Conservation (phyloP, 768 basidiomycete species). For the Panaeolus cyanescens region DNA sequence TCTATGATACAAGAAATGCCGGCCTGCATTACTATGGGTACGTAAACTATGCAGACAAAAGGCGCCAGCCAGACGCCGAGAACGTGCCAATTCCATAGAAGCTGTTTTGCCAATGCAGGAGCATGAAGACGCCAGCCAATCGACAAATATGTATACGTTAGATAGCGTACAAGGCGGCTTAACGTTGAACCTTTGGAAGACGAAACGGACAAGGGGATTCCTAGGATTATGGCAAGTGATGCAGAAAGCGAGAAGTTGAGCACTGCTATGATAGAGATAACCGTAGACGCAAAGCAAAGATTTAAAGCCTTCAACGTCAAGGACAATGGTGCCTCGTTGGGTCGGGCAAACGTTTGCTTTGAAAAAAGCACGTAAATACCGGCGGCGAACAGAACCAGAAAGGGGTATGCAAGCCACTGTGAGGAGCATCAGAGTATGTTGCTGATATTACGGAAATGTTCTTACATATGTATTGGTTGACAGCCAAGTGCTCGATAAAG, state of each 20-base stretch:
- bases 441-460: neutral
- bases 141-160: slow-evolving; percentile 47
- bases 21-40: slow-evolving; percentile 73
- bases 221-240: slow-evolving; percentile 62
- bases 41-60: slow-evolving; percentile 78
- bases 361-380: slow-evolving; percentile 34
- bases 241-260: slow-evolving; percentile 93
- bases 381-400: slow-evolving; percentile 3
- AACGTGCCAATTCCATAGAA: slow-evolving; percentile 78
- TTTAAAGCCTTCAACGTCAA: slow-evolving; percentile 70
- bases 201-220: slow-evolving; percentile 60
- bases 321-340: slow-evolving; percentile 39
- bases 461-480: slow-evolving; percentile 42
- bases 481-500: slow-evolving; percentile 48
- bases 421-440: neutral
- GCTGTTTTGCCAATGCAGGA: slow-evolving; percentile 45
- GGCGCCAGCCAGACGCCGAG: slow-evolving; percentile 84
- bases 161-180: slow-evolving; percentile 29
- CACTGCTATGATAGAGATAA: slow-evolving; percentile 83
- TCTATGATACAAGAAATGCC: slow-evolving; percentile 54
- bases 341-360: slow-evolving; percentile 17
- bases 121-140: slow-evolving; percentile 60
- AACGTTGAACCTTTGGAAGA: slow-evolving; percentile 27
- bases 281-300: slow-evolving; percentile 81
- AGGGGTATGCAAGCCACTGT: neutral